These are phyloP conservation scores for Arthrobotrys musiformis DNA, from an alignment of 2,329 filamentous ascomycete species.

Conservation along the genomic window DNA sequence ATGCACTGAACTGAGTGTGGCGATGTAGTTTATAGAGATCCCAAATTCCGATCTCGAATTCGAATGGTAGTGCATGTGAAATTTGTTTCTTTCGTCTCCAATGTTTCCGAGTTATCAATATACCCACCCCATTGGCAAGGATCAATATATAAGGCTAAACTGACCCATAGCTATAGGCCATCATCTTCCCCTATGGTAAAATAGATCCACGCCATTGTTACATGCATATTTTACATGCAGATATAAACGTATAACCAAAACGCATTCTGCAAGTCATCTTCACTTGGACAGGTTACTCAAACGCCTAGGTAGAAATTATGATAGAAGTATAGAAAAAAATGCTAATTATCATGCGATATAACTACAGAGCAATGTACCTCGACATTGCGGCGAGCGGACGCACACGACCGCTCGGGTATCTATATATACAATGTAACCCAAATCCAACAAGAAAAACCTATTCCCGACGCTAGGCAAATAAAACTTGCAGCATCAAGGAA, in stretches of 20 bases:
- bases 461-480: too few relatives aligned
- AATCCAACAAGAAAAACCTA: not conserved
- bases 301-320: too few relatives aligned
- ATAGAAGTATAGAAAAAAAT: not conserved
- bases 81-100: not conserved
- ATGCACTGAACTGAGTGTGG: not conserved
- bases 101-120: not conserved
- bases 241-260: too few relatives aligned
- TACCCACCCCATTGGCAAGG: not conserved
- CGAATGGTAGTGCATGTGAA: not conserved
- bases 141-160: not conserved
- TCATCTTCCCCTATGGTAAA: not conserved
- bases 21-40: not conserved
- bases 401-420: slow-evolving; percentile 10
- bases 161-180: too few relatives aligned
- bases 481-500: too few relatives aligned
- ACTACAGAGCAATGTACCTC: not conserved
- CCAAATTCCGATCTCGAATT: not conserved
- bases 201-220: not conserved
- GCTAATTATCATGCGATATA: not conserved
- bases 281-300: too few relatives aligned
- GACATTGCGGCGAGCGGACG: not conserved
- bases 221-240: not conserved
- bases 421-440: slow-evolving; percentile 23
- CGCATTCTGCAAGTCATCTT: too few relatives aligned